Percentiles rank a stretch among this genome's conserved stretches.
Evolutionary conservation across 345 rosid species (phyloP).

Genomic region (Bruguiera gymnorhiza): DNA sequence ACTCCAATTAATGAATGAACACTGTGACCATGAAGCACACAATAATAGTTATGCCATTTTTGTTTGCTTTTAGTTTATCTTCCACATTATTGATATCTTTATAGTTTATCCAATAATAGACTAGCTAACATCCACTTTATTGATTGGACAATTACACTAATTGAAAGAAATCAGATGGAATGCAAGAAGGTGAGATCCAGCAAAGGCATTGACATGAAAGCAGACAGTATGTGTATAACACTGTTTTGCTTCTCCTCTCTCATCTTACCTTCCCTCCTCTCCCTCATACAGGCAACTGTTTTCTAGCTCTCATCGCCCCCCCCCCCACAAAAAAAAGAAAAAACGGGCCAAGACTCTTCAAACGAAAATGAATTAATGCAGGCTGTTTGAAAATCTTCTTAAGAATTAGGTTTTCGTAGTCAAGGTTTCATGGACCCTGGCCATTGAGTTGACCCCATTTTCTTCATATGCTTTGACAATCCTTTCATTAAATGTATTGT

Average conservation of each 20-base stretch:
- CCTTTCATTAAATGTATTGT: too few species aligned
- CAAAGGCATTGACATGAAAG: slow-evolving; percentile 10
- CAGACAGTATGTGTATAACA: neutral
- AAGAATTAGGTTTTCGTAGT: too few species aligned
- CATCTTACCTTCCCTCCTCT: neutral
- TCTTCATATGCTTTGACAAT: too few species aligned
- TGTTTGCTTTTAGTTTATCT: neutral
- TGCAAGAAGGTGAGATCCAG: slow-evolving; percentile 10
- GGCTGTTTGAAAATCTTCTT: too few species aligned
- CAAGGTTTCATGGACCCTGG: too few species aligned
- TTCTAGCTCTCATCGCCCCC: neutral
- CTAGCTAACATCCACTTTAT: neutral
- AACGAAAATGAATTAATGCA: too few species aligned
- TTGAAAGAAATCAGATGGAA: neutral
- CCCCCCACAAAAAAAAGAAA: neutral
- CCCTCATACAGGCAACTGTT: neutral
- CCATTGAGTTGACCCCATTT: too few species aligned
- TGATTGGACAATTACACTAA: neutral
- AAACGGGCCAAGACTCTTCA: neutral
- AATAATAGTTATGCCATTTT: neutral
- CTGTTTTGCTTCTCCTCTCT: neutral
- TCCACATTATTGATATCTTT: neutral
- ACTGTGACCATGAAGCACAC: neutral
- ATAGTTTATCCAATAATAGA: neutral
- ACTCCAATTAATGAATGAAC: neutral